Conservation (phyloP, 83 land plant genomes). For the Thuja plicata region DNA sequence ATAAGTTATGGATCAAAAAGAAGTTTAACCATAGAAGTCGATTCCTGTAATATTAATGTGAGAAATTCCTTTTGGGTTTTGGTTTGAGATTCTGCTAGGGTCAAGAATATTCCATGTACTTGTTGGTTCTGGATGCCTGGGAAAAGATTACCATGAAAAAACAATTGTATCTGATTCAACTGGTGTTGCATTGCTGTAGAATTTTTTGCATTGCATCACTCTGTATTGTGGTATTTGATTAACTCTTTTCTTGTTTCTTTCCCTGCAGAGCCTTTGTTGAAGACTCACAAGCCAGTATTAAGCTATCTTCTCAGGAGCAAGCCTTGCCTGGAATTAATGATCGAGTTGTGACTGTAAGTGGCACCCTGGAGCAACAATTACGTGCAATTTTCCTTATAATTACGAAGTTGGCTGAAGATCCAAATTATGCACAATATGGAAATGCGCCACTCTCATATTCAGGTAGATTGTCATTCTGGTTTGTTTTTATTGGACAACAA, state of each 20-base stretch:
- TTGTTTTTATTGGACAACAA: background rate
- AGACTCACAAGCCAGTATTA: constrained; percentile 75
- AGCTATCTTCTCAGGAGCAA: constrained; percentile 81
- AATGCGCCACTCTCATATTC: constrained; percentile 71
- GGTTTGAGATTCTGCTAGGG: background rate
- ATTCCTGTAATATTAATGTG: too few relatives aligned
- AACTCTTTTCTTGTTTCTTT: background rate
- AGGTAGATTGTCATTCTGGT: constrained; percentile 31
- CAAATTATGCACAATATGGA: constrained; percentile 56
- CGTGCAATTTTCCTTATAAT: constrained; percentile 63
- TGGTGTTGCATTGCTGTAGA: background rate
- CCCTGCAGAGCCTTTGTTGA: constrained; percentile 72
- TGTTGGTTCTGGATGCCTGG: background rate
- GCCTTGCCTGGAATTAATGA: constrained; percentile 56
- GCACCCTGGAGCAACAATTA: constrained; percentile 69
- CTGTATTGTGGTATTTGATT: background rate
- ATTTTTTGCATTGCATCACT: background rate
- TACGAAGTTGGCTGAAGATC: constrained; percentile 68
- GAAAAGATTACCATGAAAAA: background rate
- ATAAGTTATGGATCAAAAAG: too few relatives aligned
- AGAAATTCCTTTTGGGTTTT: too few relatives aligned
- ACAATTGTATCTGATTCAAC: background rate
- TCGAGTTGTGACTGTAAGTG: constrained; percentile 72
- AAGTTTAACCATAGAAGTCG: too few relatives aligned
- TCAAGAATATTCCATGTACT: background rate